These are phyloP conservation scores for Globisporangium nagaii DNA, from an alignment of 352 stramenopile genomes.

Conservation along the genomic window DNA sequence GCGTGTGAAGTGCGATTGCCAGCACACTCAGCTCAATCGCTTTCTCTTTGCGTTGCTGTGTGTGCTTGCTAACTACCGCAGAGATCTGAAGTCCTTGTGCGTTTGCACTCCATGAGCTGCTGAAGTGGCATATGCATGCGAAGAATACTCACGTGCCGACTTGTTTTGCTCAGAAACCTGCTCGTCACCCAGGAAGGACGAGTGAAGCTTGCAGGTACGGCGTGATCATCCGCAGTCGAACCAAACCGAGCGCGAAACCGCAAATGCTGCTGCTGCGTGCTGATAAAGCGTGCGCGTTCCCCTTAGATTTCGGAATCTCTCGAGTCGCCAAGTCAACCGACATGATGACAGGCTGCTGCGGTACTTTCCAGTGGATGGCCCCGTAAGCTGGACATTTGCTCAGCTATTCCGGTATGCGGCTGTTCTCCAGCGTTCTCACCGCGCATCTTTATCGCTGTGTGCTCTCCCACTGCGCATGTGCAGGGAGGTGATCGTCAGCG, in stretches of 20 bases:
- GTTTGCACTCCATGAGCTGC: neutral
- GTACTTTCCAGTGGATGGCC: slow-evolving; percentile 83
- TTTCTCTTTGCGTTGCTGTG: neutral
- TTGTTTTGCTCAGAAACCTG: slow-evolving; percentile 41
- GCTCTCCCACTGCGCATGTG: no score
- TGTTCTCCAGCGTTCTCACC: neutral
- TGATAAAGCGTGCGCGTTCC: no score
- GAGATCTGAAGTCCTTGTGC: slow-evolving; percentile 78
- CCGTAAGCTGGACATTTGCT: slow-evolving; percentile 40
- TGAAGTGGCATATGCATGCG: neutral
- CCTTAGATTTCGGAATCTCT: slow-evolving; percentile 71
- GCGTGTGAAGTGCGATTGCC: neutral
- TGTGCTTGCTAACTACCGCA: slow-evolving; percentile 7
- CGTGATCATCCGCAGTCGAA: no score
- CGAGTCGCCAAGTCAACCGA: slow-evolving; percentile 41
- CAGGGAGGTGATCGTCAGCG: slow-evolving; percentile 65
- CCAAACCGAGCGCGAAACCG: no score
- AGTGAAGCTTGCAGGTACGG: slow-evolving; percentile 67
- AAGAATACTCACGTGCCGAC: neutral
- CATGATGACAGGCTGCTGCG: slow-evolving; percentile 71
- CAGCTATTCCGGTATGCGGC: neutral
- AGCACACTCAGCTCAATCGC: neutral
- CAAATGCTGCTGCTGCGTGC: no score
- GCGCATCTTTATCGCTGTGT: neutral
- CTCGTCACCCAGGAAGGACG: slow-evolving; percentile 65